phyloP scores from a whole-genome alignment of 192 early-diverging fungal genomes.

The Coemansia sp. region DNA sequence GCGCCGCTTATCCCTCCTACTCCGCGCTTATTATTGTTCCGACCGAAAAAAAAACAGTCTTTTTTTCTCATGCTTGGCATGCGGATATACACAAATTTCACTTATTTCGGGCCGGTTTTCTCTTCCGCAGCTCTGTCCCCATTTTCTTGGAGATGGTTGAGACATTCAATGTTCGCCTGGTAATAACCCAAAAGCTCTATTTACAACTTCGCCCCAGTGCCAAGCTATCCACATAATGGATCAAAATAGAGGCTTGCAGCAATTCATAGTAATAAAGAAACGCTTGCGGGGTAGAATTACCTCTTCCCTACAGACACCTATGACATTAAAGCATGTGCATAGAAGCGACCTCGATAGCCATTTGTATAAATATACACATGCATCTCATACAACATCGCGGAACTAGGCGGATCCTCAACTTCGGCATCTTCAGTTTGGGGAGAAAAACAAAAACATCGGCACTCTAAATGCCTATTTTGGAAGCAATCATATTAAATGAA shows the following conservation, averaged over 20 bases:
- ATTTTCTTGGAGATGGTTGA: too few species aligned
- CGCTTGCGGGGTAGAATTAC: too few species aligned
- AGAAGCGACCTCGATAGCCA: too few species aligned
- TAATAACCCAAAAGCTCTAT: too few species aligned
- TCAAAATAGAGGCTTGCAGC: slow-evolving; percentile 5
- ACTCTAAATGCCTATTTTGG: background rate
- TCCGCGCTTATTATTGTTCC: background rate
- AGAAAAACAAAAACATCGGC: background rate
- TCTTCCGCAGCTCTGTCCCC: background rate
- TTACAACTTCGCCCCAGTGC: background rate
- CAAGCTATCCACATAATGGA: slow-evolving; percentile 1
- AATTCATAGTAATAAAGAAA: too few species aligned
- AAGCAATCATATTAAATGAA: slow-evolving; percentile 8
- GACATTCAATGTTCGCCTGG: too few species aligned
- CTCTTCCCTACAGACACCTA: too few species aligned
- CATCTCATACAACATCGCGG: too few species aligned
- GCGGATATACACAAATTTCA: background rate
- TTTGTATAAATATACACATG: too few species aligned
- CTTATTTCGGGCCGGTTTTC: background rate
- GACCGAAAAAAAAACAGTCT: background rate
- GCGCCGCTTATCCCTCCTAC: background rate
- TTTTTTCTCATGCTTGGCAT: background rate
- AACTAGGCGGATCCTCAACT: too few species aligned
- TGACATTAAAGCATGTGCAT: too few species aligned
- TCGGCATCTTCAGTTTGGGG: too few species aligned